Percentiles rank a stretch among this genome's conserved stretches.
Evolutionary conservation across 129 eudicot species (phyloP).

Genomic region (Pulicaria dysenterica): DNA sequence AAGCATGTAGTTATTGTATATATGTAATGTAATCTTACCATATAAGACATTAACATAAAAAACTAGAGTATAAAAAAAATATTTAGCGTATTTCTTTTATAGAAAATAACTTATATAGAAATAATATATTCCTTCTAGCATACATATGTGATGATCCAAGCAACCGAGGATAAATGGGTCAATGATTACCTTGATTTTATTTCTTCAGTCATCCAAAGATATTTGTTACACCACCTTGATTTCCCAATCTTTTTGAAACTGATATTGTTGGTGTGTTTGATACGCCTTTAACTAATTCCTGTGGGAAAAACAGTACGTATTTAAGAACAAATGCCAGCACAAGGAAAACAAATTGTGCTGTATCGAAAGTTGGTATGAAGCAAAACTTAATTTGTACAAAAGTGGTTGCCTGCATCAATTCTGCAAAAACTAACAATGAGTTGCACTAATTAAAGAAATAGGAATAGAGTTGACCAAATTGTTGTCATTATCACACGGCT

Average conservation of each 20-base stretch:
- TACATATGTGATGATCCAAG: not conserved
- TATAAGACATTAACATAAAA: no score
- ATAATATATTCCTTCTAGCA: no score
- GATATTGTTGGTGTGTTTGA: constrained; percentile 33
- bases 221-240: constrained; percentile 48
- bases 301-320: constrained; percentile 64
- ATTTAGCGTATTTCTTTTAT: no score
- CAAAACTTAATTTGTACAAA: not conserved
- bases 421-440: not conserved
- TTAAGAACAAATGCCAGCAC: constrained; percentile 96
- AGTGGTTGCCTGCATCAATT: not conserved
- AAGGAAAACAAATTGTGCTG: constrained; percentile 16
- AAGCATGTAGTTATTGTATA: no score
- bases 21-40: no score
- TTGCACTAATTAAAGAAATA: not conserved
- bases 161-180: constrained; percentile 19
- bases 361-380: constrained; percentile 10
- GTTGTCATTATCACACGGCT: not conserved
- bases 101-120: no score
- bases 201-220: constrained; percentile 66
- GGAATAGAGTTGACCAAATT: not conserved
- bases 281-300: constrained; percentile 46
- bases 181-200: constrained; percentile 64
- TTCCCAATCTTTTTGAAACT: constrained; percentile 35
- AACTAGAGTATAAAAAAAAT: no score